A percentile compares a stretch with the other conserved stretches of the same genome.
These are phyloP conservation scores for Coemansia pectinata DNA, from an alignment of 192 early-diverging fungal species.

Conservation along the genomic window DNA sequence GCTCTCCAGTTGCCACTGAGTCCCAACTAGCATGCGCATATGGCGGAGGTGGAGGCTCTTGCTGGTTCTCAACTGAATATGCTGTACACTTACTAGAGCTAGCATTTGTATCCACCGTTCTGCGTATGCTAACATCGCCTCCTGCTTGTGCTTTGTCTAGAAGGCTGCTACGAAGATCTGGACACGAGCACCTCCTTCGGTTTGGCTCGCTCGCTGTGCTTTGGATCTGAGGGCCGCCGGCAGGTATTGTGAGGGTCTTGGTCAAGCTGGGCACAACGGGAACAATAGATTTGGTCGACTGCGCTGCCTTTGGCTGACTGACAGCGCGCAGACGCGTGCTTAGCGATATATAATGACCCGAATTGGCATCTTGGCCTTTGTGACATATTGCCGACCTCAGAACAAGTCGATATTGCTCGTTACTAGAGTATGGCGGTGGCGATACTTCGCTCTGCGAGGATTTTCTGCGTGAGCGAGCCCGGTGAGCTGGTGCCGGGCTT, in stretches of 20 bases:
- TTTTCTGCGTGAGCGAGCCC: not conserved
- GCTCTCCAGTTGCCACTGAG: not conserved
- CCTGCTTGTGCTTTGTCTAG: not conserved
- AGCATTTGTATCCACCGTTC: not conserved
- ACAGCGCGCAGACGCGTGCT: slow-evolving; percentile 27
- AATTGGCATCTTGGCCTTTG: slow-evolving; percentile 45
- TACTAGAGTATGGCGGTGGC: slow-evolving; percentile 35
- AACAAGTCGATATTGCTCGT: slow-evolving; percentile 55
- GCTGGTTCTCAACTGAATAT: not conserved
- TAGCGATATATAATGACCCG: slow-evolving; percentile 60
- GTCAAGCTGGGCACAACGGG: not conserved
- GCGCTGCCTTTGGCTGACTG: not conserved
- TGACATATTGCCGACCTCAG: slow-evolving; percentile 62
- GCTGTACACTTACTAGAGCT: not conserved
- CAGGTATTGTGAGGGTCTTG: not conserved
- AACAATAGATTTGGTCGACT: not conserved
- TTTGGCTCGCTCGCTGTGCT: not conserved
- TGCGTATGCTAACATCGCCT: not conserved
- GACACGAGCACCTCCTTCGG: not conserved
- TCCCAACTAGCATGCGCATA: not conserved
- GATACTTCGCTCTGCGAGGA: not conserved
- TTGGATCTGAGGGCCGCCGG: not conserved
- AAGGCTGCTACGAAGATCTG: not conserved
- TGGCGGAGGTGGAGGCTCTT: not conserved
- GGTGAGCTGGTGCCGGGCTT: slow-evolving; percentile 1